Base-by-base conservation (phyloP, 768 basidiomycete species). In the Tulasnella sp. region DNA sequence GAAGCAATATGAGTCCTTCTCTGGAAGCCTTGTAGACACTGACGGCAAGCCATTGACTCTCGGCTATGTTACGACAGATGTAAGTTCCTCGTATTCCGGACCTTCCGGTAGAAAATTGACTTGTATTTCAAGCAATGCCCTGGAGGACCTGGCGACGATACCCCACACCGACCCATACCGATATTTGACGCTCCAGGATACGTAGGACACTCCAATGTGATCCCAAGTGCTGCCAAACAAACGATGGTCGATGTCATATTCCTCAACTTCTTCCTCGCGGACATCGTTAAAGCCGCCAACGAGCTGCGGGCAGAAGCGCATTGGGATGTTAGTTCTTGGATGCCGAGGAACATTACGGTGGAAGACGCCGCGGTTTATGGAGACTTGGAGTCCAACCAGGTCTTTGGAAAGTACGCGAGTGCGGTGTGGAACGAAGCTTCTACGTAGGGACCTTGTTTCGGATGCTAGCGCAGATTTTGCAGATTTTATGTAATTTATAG, bases 31-130 rank as follows among this genome's bases (percentile, higher is more conserved):
- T 11, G 76, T 54, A 28, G 48, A 40, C 28, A 14, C 31, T 72
- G 0, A 44, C 31, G 58, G 24, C 89, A 87, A 1, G 86, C 88
- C 91, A 81, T 85, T 91, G 83, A 93, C 93, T 0, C 85, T 91
- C 28, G 94, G 94, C 81, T 95, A 95, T 83, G 93, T 95, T 34
- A 95, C 94, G 6, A 83, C 85, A 0, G 93, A 94, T 84, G 91
- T 92, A 82, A 84, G 91, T 84, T 34, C 37, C n/a, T 37, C 20
- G 11, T 37, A 40, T 34, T 50, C 76, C 22, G 0, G 16, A 2
- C 22, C 72, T 31, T 20, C 14, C 14, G 12, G 60, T 54, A 75
- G 46, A 28, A 24, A 75, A 40, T 69, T 24, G 24, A 11, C 40
- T 64, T 60, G 50, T 54, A 78, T 24, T 81, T 58, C 0, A 78